A percentile compares a stretch with the other conserved stretches of the same genome.
Evolutionary conservation across 1,284 basidiomycete genomes (phyloP).

Genomic region (Cutaneotrichosporon cyanovorans): DNA sequence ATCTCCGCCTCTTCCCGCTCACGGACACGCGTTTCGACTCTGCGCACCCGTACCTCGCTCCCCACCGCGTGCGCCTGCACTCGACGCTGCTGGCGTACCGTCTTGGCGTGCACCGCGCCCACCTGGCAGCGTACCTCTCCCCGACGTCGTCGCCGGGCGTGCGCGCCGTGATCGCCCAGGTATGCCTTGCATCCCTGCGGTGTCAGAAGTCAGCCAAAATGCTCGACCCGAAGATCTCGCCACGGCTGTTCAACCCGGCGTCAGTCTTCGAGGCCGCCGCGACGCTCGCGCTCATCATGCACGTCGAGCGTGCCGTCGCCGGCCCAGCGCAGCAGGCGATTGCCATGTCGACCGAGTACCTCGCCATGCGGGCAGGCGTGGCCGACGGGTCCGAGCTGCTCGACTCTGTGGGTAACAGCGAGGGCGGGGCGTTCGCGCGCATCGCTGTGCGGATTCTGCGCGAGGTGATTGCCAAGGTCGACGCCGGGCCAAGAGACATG

Average conservation of each 20-base stretch:
- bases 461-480: slow-evolving; percentile 18
- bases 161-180: slow-evolving; percentile 27
- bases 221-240: slow-evolving; percentile 34
- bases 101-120: slow-evolving; percentile 32
- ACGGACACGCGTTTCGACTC: slow-evolving; percentile 36
- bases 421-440: slow-evolving; percentile 18
- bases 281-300: slow-evolving; percentile 31
- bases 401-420: slow-evolving; percentile 24
- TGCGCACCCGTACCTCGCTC: slow-evolving; percentile 28
- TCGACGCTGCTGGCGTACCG: slow-evolving; percentile 32
- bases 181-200: slow-evolving; percentile 31
- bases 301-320: slow-evolving; percentile 29
- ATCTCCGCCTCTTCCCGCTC: slow-evolving; percentile 34
- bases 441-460: slow-evolving; percentile 30
- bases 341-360: slow-evolving; percentile 18
- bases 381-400: slow-evolving; percentile 36
- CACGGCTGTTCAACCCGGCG: slow-evolving; percentile 31
- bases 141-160: slow-evolving; percentile 23
- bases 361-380: slow-evolving; percentile 29
- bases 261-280: slow-evolving; percentile 36
- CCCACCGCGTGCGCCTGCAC: slow-evolving; percentile 37
- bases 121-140: slow-evolving; percentile 29
- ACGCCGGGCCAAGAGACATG: slow-evolving; percentile 9
- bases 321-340: slow-evolving; percentile 10
- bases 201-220: slow-evolving; percentile 37